Evolutionary conservation across 306 rosid species (phyloP), one percentile per base, ranked within the genome.

Genomic region (Purshia tridentata): DNA sequence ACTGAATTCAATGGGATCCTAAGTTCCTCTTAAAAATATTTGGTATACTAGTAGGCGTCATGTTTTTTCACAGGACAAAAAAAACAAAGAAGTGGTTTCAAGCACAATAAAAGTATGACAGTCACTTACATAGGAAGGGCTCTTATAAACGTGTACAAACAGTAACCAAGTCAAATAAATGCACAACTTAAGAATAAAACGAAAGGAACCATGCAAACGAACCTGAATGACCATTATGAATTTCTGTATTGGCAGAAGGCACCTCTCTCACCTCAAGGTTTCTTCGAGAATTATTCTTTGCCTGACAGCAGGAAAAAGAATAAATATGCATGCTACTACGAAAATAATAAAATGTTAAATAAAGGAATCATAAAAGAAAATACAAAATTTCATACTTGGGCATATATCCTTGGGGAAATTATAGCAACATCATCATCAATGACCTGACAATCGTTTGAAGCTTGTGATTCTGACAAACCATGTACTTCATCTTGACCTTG

Each of bases 391-490:
- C 80, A 49, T 70, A 80, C 84, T 61, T 76, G 77, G 13, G 77
- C 84, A 75, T 75, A 80, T 48, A 70, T 65, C 77, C 72, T 72
- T 51, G 84, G 70, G 41, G 84, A 75, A 39, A 80, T 76, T 62
- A 80, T 72, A 55, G 44, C 70, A 49, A 80, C 67, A 13, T 76
- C 84, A 19, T 80, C 84, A 67, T 80, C 84, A 47, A 80, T 71
- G 67, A 70, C 69, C 64, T 40, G 80, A 37, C 75, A 66, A 64
- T 80, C 77, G 7, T 56, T 41, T 16, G 67, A 29, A 64, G 77
- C 18, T 65, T 80, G 80, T 46, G 69, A 63, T 53, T 49, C 29
- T 29, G 42, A 46, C 9, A 6, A 59, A 52, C 51, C 56, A 47
- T 37, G 50, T 41, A 48, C 59, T 53, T 45, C 55, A 60, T 47